Conservation (phyloP, 116 monocot species). For the Phalaenopsis hybrid region DNA sequence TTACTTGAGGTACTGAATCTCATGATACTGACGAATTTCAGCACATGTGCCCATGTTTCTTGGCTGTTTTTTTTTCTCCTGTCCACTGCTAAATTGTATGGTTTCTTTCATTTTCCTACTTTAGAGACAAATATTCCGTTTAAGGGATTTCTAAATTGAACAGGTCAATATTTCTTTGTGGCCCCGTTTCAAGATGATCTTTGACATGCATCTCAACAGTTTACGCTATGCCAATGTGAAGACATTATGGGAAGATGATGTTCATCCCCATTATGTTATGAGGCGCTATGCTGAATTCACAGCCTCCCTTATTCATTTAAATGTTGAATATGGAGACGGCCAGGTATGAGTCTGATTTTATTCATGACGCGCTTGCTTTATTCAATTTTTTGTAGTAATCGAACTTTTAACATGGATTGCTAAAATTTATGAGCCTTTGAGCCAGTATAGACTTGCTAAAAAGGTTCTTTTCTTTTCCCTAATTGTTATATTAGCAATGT, state of each 20-base stretch:
- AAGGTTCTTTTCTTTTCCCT: background rate
- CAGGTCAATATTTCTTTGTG: slow-evolving; percentile 95
- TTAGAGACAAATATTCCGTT: background rate
- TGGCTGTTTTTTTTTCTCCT: background rate
- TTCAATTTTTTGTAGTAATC: background rate
- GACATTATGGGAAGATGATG: slow-evolving; percentile 97
- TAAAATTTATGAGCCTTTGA: too few relatives aligned
- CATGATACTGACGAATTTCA: background rate
- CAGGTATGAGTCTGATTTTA: slow-evolving; percentile 42
- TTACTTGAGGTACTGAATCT: background rate
- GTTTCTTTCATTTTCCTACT: background rate
- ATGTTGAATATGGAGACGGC: slow-evolving; percentile 92
- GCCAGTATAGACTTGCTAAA: background rate
- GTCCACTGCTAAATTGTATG: background rate
- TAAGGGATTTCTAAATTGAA: background rate
- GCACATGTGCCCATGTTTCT: background rate
- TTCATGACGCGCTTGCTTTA: background rate
- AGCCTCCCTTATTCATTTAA: slow-evolving; percentile 84
- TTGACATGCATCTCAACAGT: slow-evolving; percentile 95
- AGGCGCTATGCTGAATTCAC: slow-evolving; percentile 98
- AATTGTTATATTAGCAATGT: background rate
- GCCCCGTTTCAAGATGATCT: slow-evolving; percentile 99
- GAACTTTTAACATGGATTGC: background rate
- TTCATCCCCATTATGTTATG: slow-evolving; percentile 98
- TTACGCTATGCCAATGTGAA: slow-evolving; percentile 77